A percentile compares a stretch with the other conserved stretches of the same genome.
These are phyloP conservation scores for Xylaria acuta DNA, from an alignment of 495 filamentous ascomycete species.

Conservation along the genomic window DNA sequence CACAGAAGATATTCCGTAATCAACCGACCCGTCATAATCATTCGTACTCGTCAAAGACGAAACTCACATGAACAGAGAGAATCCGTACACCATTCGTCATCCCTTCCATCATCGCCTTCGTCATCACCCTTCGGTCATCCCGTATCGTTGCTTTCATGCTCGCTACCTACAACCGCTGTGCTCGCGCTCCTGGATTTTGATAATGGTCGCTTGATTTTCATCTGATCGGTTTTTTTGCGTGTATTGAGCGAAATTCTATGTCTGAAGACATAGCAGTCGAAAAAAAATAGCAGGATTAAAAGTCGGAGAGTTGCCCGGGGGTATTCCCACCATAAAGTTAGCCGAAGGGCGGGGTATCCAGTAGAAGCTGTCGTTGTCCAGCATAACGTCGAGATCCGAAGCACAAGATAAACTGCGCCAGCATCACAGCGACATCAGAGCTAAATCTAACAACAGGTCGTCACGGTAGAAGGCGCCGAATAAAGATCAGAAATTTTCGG, in stretches of 20 bases:
- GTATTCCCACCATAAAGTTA: constrained; percentile 32
- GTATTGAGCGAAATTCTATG: constrained; percentile 26
- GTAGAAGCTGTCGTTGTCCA: constrained; percentile 29
- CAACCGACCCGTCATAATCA: constrained; percentile 17
- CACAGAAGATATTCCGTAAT: constrained; percentile 14
- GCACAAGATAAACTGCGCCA: constrained; percentile 14
- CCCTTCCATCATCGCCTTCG: constrained; percentile 11
- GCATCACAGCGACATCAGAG: constrained; percentile 8
- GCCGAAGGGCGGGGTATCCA: constrained; percentile 26
- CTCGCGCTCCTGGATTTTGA: neutral
- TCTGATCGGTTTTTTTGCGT: constrained; percentile 7
- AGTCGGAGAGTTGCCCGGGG: constrained; percentile 14
- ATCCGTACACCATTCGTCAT: constrained; percentile 14
- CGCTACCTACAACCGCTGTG: constrained; percentile 6
- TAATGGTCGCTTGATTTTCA: constrained; percentile 1
- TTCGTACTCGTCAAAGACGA: constrained; percentile 1
- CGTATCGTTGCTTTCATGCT: neutral
- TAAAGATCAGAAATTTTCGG: constrained; percentile 21
- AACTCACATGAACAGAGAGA: constrained; percentile 22
- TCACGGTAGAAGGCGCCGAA: constrained; percentile 17
- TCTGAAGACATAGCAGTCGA: constrained; percentile 7
- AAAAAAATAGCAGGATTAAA: constrained; percentile 10
- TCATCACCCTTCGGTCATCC: constrained; percentile 13
- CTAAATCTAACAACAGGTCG: constrained; percentile 17
- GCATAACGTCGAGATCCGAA: constrained; percentile 17